A percentile compares a stretch with the other conserved stretches of the same genome.
These are phyloP conservation scores for Gypsophila paniculata DNA, from an alignment of 179 eudicot genomes.

Conservation along the genomic window DNA sequence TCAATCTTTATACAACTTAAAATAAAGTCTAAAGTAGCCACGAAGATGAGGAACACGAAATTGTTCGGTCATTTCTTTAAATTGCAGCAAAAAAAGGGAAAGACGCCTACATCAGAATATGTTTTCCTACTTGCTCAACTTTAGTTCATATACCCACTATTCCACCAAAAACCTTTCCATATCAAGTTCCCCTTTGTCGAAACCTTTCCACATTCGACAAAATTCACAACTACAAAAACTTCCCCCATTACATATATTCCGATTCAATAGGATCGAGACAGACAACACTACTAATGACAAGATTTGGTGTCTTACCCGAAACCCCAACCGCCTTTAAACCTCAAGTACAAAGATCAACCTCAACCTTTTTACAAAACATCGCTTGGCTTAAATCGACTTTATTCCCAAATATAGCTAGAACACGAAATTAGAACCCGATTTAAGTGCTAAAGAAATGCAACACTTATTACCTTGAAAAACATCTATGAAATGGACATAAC, in stretches of 20 bases:
- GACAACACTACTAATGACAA: slow-evolving; percentile 21
- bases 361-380: slow-evolving; percentile 20
- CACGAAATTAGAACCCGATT: slow-evolving; percentile 30
- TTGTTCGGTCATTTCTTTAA: slow-evolving; percentile 17
- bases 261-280: slow-evolving; percentile 20
- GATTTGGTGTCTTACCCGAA: slow-evolving; percentile 21
- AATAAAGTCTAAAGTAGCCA: slow-evolving; percentile 9
- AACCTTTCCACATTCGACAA: slow-evolving; percentile 22
- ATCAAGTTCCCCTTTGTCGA: slow-evolving; percentile 21
- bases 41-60: slow-evolving; percentile 11
- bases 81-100: slow-evolving; percentile 14
- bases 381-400: slow-evolving; percentile 21
- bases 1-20: background rate
- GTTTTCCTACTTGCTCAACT: slow-evolving; percentile 17
- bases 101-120: slow-evolving; percentile 8
- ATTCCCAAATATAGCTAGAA: slow-evolving; percentile 35
- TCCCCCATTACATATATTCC: slow-evolving; percentile 16
- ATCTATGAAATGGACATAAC: slow-evolving; percentile 16
- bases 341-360: slow-evolving; percentile 33
- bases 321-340: slow-evolving; percentile 11
- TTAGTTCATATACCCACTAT: slow-evolving; percentile 15
- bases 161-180: slow-evolving; percentile 17
- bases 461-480: slow-evolving; percentile 27
- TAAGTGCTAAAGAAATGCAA: slow-evolving; percentile 21
- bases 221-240: slow-evolving; percentile 22